phyloP scores from a whole-genome alignment of 192 early-diverging fungal species.

The Coemansia sp. region DNA sequence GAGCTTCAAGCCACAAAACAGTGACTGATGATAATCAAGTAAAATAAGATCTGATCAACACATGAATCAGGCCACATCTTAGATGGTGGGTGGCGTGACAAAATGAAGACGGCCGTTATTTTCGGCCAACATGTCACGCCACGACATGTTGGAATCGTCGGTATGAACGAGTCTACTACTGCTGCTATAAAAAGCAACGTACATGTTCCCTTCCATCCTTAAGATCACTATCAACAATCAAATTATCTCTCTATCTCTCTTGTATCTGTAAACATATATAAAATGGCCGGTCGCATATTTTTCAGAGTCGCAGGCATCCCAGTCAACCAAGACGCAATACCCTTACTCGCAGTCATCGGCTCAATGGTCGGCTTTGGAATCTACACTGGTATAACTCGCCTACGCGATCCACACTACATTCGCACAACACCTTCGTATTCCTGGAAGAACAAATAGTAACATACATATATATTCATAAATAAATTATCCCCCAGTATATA shows the following conservation, averaged over 20 bases:
- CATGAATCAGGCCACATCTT: not conserved
- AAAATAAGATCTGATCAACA: not conserved
- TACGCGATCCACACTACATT: constrained; percentile 49
- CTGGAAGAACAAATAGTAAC: constrained; percentile 16
- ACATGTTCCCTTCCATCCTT: not conserved
- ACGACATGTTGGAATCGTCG: no score
- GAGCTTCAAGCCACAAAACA: not conserved
- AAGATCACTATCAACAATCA: not conserved
- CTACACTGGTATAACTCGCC: constrained; percentile 45
- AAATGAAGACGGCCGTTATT: no score
- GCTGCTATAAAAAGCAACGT: no score
- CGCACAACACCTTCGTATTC: constrained; percentile 13
- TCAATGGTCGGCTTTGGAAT: constrained; percentile 31
- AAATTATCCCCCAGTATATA: not conserved
- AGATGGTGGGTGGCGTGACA: not conserved
- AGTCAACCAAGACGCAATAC: constrained; percentile 42
- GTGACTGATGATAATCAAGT: not conserved
- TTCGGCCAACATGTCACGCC: no score
- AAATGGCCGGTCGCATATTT: constrained; percentile 35
- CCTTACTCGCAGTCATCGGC: constrained; percentile 25
- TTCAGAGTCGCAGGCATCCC: constrained; percentile 46
- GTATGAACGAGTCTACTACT: no score
- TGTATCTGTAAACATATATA: no score
- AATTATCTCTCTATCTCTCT: not conserved
- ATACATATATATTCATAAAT: not conserved